phyloP scores from a whole-genome alignment of 495 filamentous ascomycete genomes.

The Aspergillus ellipticus region DNA sequence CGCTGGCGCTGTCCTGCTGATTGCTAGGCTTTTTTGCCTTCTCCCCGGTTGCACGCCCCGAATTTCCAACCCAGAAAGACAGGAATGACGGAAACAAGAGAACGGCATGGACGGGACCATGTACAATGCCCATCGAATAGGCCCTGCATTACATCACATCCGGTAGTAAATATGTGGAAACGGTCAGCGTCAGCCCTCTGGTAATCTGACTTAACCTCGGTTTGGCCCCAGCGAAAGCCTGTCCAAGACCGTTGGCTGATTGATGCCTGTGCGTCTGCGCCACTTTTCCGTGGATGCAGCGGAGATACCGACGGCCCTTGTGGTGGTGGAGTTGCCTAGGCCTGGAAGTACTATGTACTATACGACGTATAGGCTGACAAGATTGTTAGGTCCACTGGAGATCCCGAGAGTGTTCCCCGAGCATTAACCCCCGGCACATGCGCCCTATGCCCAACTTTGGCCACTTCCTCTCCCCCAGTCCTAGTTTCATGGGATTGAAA shows the following conservation, averaged over 20 bases:
- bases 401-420: conserved; percentile 1
- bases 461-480: background rate
- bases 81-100: background rate
- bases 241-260: background rate
- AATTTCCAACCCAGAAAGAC: no score
- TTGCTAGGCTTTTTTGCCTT: background rate
- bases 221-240: background rate
- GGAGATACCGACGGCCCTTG: background rate
- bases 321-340: background rate
- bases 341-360: no score
- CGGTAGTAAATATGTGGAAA: background rate
- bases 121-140: background rate
- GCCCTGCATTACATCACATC: background rate
- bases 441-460: background rate
- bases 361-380: background rate
- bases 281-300: background rate
- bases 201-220: background rate
- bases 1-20: background rate
- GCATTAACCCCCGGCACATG: background rate
- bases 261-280: conserved; percentile 1
- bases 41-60: background rate
- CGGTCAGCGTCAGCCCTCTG: background rate
- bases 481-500: background rate
- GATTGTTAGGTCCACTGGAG: background rate
- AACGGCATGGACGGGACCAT: background rate